Evolutionary conservation across 345 rosid species (phyloP).

Genomic region (Eucalyptus rudis): DNA sequence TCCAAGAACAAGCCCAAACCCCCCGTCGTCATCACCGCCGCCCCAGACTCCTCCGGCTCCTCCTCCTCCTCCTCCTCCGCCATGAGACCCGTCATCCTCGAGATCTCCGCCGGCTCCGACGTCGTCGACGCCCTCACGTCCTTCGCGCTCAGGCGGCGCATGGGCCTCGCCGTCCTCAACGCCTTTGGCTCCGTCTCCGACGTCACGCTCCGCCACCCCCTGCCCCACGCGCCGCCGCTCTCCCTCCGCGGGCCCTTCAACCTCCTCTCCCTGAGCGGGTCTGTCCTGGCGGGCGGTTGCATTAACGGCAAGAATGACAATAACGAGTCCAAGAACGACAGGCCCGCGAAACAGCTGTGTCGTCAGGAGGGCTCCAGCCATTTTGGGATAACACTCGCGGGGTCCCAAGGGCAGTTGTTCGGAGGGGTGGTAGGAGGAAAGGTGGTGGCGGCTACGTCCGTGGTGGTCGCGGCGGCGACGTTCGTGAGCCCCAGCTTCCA

Average conservation of each 20-base stretch:
- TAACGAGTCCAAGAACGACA: background rate
- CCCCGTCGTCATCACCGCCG: constrained; percentile 18
- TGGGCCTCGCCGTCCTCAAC: constrained; percentile 16
- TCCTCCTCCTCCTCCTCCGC: constrained; percentile 16
- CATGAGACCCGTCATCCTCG: constrained; percentile 31
- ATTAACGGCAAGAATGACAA: background rate
- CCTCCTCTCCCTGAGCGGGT: constrained; percentile 27
- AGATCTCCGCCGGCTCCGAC: constrained; percentile 41
- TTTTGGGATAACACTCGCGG: constrained; percentile 37
- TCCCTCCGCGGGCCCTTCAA: constrained; percentile 29
- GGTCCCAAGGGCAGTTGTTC: constrained; percentile 30
- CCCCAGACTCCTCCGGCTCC: background rate
- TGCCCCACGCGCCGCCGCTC: constrained; percentile 17
- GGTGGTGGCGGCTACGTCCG: constrained; percentile 21
- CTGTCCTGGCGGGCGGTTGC: constrained; percentile 7
- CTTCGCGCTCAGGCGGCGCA: constrained; percentile 15
- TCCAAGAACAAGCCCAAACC: constrained; percentile 54
- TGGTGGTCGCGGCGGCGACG: constrained; percentile 26
- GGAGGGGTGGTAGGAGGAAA: constrained; percentile 43
- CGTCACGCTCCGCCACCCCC: constrained; percentile 32
- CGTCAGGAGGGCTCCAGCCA: background rate
- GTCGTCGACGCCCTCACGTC: constrained; percentile 15
- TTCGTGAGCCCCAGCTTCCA: constrained; percentile 9
- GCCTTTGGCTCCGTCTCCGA: constrained; percentile 31
- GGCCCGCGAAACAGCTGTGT: background rate